Base-by-base conservation (phyloP, 306 rosid species). In the Cucumis hystrix region DNA sequence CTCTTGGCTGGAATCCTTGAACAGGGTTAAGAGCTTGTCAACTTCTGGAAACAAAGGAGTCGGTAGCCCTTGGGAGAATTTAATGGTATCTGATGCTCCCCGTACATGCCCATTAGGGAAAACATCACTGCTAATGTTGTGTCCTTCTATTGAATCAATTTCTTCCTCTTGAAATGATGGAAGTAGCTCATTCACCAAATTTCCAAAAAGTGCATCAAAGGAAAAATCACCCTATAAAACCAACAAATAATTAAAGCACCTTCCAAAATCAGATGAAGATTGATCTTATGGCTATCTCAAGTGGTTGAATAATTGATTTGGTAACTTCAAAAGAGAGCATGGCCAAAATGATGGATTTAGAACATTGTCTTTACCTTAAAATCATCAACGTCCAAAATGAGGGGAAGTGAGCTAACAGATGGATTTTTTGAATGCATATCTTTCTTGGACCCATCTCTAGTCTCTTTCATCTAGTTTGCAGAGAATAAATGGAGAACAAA, bases 1-100 rank as follows among this genome's bases (percentile, higher is more conserved):
- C 85, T 95, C 98, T 82, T 92, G 88, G 79, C 90, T 88, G 57
- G 98, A 95, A 86, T 90, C 97, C 87, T 88, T 92, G 88, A 95
- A 92, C 85, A 95, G 55, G 56, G 96, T 85, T 75, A 90, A 83
- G 59, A 92, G 94, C 72, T 89, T 90, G 81, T 92, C 98, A 5
- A 95, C 98, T 77, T 95, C 97, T 0, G 97, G 97, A 77, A 95
- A 95, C 75, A 92, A 64, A 60, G 98, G 97, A 18, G 89, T 80
- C 3, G 88, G 57, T 21, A 71, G 63, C 41, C 51, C 91, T 63
- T 82, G 97, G 9, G 92, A 81, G 69, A 81, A 89, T 77, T 88
- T 95, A 40, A 87, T 51, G 9, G 89, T 84, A 78, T 87, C 96
- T 3, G 84, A 78, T 20, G 86, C 80, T 40, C 18, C 85, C 63